Percentiles rank a stretch among this genome's conserved stretches.
Conservation (phyloP, 805 yeast genomes). For the Schwanniomyces yamadae region DNA sequence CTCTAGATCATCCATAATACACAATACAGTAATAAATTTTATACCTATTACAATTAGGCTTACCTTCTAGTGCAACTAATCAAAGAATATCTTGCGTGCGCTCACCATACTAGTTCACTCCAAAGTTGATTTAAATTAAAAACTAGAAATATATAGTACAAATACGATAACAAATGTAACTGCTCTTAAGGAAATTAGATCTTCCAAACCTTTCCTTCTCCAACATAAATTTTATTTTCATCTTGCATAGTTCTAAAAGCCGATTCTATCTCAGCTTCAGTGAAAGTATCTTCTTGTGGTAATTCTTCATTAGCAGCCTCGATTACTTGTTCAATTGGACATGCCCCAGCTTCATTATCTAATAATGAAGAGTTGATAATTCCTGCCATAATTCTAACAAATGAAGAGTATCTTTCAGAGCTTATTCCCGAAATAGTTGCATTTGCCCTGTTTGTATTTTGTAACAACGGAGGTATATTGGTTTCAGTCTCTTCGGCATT, state of each 20-base stretch:
- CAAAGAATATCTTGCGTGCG: no score
- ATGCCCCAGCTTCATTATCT: constrained; percentile 30
- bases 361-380: constrained; percentile 32
- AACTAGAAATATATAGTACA: no score
- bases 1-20: constrained; percentile 9
- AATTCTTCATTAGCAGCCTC: constrained; percentile 33
- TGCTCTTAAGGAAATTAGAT: constrained; percentile 22
- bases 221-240: constrained; percentile 36
- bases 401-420: constrained; percentile 29
- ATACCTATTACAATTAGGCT: no score
- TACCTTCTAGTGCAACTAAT: no score
- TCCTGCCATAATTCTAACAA: constrained; percentile 31
- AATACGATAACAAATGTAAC: no score
- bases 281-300: constrained; percentile 40
- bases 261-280: constrained; percentile 25
- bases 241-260: constrained; percentile 34
- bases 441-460: constrained; percentile 17
- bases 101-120: no score
- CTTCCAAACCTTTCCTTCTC: constrained; percentile 41
- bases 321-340: constrained; percentile 30
- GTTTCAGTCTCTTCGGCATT: constrained; percentile 11
- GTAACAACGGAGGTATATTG: constrained; percentile 24
- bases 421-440: constrained; percentile 23
- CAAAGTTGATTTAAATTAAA: no score
- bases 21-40: no score